Conservation (phyloP, 2,329 filamentous ascomycete genomes). For the Colletotrichum scovillei region DNA sequence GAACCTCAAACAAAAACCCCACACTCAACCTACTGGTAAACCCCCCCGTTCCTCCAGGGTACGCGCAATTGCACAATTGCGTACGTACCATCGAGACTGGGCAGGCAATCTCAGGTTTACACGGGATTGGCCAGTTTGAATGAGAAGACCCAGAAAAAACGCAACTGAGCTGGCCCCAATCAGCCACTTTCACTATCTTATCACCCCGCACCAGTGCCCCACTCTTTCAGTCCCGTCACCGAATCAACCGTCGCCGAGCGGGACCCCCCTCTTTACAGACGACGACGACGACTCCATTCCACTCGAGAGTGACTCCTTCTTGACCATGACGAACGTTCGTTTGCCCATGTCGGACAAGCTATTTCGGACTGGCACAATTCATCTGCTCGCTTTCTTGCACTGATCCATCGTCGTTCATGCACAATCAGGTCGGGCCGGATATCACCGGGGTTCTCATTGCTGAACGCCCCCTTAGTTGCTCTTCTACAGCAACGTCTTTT, state of each 20-base stretch:
- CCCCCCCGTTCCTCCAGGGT: neutral
- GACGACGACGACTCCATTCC: neutral
- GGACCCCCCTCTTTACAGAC: constrained; percentile 1
- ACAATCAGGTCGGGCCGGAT: neutral
- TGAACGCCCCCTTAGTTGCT: neutral
- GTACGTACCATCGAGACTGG: neutral
- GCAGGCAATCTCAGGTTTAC: neutral
- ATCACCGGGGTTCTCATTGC: neutral
- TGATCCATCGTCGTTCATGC: constrained; percentile 1
- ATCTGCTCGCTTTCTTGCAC: neutral
- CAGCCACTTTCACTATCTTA: constrained; percentile 30
- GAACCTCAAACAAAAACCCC: neutral
- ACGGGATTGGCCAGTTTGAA: neutral
- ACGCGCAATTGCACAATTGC: neutral
- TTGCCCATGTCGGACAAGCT: neutral
- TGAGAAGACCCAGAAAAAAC: constrained; percentile 11
- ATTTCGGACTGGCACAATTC: neutral
- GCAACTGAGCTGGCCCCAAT: constrained; percentile 34
- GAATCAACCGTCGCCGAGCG: constrained; percentile 26
- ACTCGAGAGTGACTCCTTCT: constrained; percentile 12
- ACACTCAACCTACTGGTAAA: too few species aligned
- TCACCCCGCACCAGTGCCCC: constrained; percentile 32
- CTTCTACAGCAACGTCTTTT: neutral
- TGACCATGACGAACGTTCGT: neutral
- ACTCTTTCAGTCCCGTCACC: constrained; percentile 24